Base-by-base conservation (phyloP, 805 yeast species). In the Pichia sporocuriosa region DNA sequence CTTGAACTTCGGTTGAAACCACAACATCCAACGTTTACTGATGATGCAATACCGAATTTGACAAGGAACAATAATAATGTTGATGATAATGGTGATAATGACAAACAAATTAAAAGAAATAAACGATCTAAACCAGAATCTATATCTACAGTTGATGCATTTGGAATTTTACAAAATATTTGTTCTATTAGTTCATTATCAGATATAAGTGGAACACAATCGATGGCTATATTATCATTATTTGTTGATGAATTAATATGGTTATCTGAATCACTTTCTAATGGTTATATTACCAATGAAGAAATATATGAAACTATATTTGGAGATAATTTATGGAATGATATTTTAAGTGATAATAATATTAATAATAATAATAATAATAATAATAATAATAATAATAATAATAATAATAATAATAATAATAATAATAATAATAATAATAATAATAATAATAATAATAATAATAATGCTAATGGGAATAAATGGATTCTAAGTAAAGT, bases 111-210 rank as follows among this genome's bases (percentile, higher is more conserved):
- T 17, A 20, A 19, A 34, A 8, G 20, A 19, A 21, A 25, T 19
- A 28, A 15, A 24, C 10, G 32, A 21, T n/a, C n/a, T n/a, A 33
- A 43, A 12, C 32, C 40, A 8, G 33, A 27, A 22, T 35, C 40
- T n/a, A 30, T 41, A 7, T 20, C 23, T 7, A 23, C 54, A 4
- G 39, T 58, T 3, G 44, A 75, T 60, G 25, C 66, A 52, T 54
- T 62, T 54, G 49, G 65, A 42, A 41, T 67, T 57, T 24, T 56
- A 26, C 21, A 50, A 17, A 28, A 53, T 47, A 39, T 60, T 37
- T 43, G 46, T 20, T 43, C 42, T 42, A 35, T 60, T 3, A 43
- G 33, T 7, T 34, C 45, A 12, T 22, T 59, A 12, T 43, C 46
- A 9, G 57, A 57, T 11, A 39, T 63, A 9, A 44, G 40, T 12